Evolutionary conservation across 805 yeast species (phyloP), one percentile per base, ranked within the genome.

Genomic region (Yarrowia yakushimensis): DNA sequence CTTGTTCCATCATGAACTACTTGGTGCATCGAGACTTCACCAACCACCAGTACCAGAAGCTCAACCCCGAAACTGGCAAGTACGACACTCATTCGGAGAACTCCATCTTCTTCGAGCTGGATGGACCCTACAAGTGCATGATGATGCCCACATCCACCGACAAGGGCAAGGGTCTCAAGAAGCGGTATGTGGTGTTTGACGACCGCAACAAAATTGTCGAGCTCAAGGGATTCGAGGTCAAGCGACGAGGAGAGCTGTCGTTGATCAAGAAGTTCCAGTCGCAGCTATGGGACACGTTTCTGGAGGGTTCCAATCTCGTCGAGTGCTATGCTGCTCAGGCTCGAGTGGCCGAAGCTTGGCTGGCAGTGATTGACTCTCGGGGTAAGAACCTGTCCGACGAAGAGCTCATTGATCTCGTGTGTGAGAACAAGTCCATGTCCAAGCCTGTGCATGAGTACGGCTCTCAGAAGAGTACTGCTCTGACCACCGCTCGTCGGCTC

Each of bases 91-190:
- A 82, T 54, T 85, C 93, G 20, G 99, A 94, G 70, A 94, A 94
- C 73, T 88, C 97, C 15, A 94, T 94, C 74, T 93, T 93, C 76
- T 94, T 94, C 68, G 99, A 94, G 72, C 97, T 96, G 18, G 99
- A 94, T 77, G 99, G 99, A 11, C 99, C 99, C 1, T 94, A 94
- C 72, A 88, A 85, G 69, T 99, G 99, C 0, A 94, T 94, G 99
- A 83, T 94, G 63, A 79, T 94, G 59, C 99, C 99, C 4, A 91
- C 98, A 0, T 93, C 98, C 0, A 90, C 90, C 66, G 99, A 94
- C 72, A 98, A 96, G 78, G 98, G 97, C 48, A 92, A 92, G 74
- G 97, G 97, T 67, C 80, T 94, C 70, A 94, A 94, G 73, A 94
- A 94, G 70, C 82, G 99, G 69, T 94, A 94, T 70, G 99, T 99